These are phyloP conservation scores for Colletotrichum noveboracense DNA, from an alignment of 2,329 filamentous ascomycete species.

Conservation along the genomic window DNA sequence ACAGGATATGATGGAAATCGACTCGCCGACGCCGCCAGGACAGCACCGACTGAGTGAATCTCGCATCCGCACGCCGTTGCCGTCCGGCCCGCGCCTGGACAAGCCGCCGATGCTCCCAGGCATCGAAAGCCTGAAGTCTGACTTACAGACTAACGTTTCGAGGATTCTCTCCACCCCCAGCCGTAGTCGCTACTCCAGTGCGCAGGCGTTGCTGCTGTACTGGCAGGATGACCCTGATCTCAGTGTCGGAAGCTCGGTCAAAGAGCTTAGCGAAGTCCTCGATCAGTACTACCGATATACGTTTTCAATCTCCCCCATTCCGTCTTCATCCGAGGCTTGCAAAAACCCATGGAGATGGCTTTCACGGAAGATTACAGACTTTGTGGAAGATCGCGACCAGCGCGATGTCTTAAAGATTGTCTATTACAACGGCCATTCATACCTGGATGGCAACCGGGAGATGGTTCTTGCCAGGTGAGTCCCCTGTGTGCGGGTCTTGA, in stretches of 20 bases:
- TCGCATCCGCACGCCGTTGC: conserved; percentile 60
- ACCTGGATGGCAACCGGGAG: conserved; percentile 58
- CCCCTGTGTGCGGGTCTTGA: background rate
- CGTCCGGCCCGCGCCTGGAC: conserved; percentile 60
- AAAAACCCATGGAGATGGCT: conserved; percentile 61
- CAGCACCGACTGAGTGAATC: conserved; percentile 49
- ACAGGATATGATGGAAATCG: conserved; percentile 66
- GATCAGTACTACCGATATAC: conserved; percentile 58
- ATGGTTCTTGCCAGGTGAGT: conserved; percentile 63
- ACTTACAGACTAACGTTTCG: conserved; percentile 56
- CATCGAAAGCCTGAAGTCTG: conserved; percentile 55
- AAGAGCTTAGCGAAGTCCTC: conserved; percentile 55
- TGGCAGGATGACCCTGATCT: conserved; percentile 61
- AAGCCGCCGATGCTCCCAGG: conserved; percentile 55
- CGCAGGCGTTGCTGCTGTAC: conserved; percentile 56
- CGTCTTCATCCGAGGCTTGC: conserved; percentile 49
- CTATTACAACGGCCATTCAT: conserved; percentile 62
- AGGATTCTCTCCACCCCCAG: conserved; percentile 54
- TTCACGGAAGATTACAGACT: conserved; percentile 54
- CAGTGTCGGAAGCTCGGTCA: conserved; percentile 37
- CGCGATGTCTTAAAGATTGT: conserved; percentile 64
- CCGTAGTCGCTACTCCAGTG: conserved; percentile 59
- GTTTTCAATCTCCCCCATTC: conserved; percentile 54
- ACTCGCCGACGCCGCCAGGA: conserved; percentile 42
- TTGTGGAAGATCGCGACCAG: conserved; percentile 57